Percentiles rank a stretch among this genome's conserved stretches.
phyloP scores from a whole-genome alignment of 1,284 basidiomycete genomes.

The Boletus smithii region DNA sequence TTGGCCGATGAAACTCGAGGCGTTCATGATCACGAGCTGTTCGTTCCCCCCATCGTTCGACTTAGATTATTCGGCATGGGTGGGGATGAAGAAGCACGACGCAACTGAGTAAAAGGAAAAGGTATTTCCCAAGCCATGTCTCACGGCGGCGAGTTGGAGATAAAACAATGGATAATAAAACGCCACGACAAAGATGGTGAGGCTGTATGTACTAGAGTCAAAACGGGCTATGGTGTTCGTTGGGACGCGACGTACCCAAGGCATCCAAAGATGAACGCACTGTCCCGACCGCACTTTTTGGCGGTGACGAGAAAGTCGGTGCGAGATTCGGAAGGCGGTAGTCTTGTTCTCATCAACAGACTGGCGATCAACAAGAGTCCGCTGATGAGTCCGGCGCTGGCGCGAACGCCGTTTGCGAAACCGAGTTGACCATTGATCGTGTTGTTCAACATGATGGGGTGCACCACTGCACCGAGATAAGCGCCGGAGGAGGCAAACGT shows the following conservation, averaged over 20 bases:
- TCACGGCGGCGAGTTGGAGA: constrained; percentile 30
- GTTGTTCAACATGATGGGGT: constrained; percentile 44
- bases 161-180: constrained; percentile 36
- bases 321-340: constrained; percentile 16
- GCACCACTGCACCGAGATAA: constrained; percentile 36
- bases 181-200: constrained; percentile 21
- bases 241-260: constrained; percentile 20
- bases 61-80: background rate
- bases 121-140: constrained; percentile 18
- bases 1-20: constrained; percentile 33
- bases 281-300: constrained; percentile 15
- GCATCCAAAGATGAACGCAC: constrained; percentile 13
- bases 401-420: constrained; percentile 32
- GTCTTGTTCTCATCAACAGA: constrained; percentile 32
- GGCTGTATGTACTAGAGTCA: constrained; percentile 2
- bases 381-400: constrained; percentile 33
- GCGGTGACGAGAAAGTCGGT: constrained; percentile 19
- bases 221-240: background rate
- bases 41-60: background rate
- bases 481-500: constrained; percentile 37
- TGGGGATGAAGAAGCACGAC: background rate
- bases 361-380: constrained; percentile 30
- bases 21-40: constrained; percentile 35
- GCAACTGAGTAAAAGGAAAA: constrained; percentile 37
- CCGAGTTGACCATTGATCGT: constrained; percentile 33